Percentiles rank a stretch among this genome's conserved stretches.
Conservation (phyloP, 2,329 filamentous ascomycete species). For the Gaeumannomyces sp. region DNA sequence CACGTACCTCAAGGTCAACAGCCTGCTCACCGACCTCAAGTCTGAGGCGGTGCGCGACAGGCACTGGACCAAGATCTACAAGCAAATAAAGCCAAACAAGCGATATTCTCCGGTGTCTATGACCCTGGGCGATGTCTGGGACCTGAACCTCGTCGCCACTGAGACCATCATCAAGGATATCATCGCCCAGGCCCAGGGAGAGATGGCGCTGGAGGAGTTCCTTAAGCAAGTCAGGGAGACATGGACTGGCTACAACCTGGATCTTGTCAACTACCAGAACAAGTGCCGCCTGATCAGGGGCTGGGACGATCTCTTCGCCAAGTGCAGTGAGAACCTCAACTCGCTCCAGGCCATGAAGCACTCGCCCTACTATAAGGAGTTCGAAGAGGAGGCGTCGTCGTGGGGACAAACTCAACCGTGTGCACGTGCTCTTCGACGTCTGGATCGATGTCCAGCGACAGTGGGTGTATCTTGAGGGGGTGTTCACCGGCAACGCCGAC, state of each 20-base stretch:
- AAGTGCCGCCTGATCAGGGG: constrained; percentile 96
- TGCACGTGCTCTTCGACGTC: constrained; percentile 96
- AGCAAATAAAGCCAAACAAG: constrained; percentile 85
- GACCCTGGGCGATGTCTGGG: constrained; percentile 98
- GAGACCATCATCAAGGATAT: constrained; percentile 88
- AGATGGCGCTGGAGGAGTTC: constrained; percentile 98
- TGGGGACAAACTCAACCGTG: constrained; percentile 97
- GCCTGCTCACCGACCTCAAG: constrained; percentile 81
- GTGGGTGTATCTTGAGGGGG: constrained; percentile 98
- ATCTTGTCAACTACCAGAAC: constrained; percentile 95
- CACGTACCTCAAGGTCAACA: constrained; percentile 84
- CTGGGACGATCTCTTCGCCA: constrained; percentile 97
- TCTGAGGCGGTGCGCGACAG: constrained; percentile 94
- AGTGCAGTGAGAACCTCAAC: constrained; percentile 96
- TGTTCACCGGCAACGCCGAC: constrained; percentile 97
- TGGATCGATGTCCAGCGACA: constrained; percentile 99
- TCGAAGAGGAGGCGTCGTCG: constrained; percentile 90
- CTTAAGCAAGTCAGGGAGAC: constrained; percentile 92
- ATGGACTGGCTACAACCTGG: constrained; percentile 91
- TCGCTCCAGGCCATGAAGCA: constrained; percentile 98
- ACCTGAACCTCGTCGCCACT: constrained; percentile 81
- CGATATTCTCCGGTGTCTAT: constrained; percentile 91
- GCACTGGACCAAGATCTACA: constrained; percentile 98
- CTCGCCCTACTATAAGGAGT: constrained; percentile 98
- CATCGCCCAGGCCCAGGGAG: constrained; percentile 90